phyloP scores from a whole-genome alignment of 2,329 filamentous ascomycete genomes.

The Phyllosticta ampelicida region DNA sequence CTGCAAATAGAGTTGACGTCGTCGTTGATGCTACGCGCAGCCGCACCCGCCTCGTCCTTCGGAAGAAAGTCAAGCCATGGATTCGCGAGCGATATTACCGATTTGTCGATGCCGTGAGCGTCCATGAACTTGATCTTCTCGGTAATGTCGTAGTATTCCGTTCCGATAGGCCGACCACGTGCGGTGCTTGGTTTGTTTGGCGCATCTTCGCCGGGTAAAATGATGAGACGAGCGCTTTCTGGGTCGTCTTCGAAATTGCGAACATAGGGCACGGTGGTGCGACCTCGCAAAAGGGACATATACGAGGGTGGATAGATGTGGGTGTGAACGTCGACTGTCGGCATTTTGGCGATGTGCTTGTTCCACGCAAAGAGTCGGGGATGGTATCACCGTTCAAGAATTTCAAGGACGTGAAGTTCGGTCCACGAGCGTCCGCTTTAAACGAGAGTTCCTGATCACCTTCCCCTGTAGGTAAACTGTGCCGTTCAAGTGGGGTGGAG shows the following conservation, averaged over 20 bases:
- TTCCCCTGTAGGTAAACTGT: background rate
- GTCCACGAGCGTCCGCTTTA: background rate
- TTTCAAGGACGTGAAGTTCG: background rate
- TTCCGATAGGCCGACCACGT: constrained; percentile 71
- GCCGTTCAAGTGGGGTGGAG: background rate
- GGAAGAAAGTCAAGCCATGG: constrained; percentile 85
- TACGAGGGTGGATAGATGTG: constrained; percentile 53
- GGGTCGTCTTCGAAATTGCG: constrained; percentile 48
- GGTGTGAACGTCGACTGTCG: constrained; percentile 50
- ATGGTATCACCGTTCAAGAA: background rate
- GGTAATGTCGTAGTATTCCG: constrained; percentile 69
- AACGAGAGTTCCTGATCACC: background rate
- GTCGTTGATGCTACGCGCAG: constrained; percentile 61
- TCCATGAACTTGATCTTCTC: constrained; percentile 85
- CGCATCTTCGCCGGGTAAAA: constrained; percentile 49
- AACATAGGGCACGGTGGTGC: constrained; percentile 58
- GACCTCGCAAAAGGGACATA: constrained; percentile 45
- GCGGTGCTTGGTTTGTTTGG: constrained; percentile 40
- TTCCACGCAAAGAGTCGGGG: background rate
- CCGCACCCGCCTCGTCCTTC: constrained; percentile 47
- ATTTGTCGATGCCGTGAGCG: constrained; percentile 67
- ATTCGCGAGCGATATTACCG: constrained; percentile 81
- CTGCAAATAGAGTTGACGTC: constrained; percentile 66
- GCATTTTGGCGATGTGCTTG: constrained; percentile 17
- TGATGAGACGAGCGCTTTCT: constrained; percentile 52